A percentile compares a stretch with the other conserved stretches of the same genome.
phyloP scores from a whole-genome alignment of 2,329 filamentous ascomycete species.

The Tolypocladium amazonense region DNA sequence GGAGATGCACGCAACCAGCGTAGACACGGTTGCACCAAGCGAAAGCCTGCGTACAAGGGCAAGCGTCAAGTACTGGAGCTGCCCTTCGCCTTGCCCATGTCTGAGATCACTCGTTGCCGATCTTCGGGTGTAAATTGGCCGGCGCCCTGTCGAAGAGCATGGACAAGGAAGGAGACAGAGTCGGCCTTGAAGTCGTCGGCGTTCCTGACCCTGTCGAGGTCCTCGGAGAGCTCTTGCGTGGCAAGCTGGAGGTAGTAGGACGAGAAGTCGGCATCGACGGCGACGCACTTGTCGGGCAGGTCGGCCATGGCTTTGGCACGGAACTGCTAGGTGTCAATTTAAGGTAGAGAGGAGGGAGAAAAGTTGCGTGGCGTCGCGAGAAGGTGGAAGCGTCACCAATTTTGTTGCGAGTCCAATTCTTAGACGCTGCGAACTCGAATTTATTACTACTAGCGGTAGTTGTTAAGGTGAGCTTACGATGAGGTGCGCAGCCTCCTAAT shows the following conservation, averaged over 20 bases:
- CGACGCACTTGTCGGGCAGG: slow-evolving; percentile 1
- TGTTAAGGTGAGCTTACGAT: too few relatives aligned
- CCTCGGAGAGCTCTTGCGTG: slow-evolving; percentile 62
- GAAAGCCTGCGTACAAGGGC: background rate
- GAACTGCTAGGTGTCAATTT: background rate
- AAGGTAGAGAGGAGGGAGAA: background rate
- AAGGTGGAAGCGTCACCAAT: too few relatives aligned
- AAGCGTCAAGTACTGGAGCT: background rate
- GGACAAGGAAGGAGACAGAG: slow-evolving; percentile 53
- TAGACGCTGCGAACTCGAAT: background rate
- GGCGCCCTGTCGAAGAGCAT: slow-evolving; percentile 58
- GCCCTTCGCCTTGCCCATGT: background rate
- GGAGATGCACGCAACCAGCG: background rate
- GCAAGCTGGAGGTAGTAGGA: slow-evolving; percentile 59
- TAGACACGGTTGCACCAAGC: background rate
- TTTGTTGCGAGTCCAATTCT: background rate
- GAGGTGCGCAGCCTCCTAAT: too few relatives aligned
- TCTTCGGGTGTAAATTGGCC: slow-evolving; percentile 42
- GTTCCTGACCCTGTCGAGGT: slow-evolving; percentile 57
- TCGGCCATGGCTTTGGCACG: background rate
- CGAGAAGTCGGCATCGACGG: slow-evolving; percentile 36
- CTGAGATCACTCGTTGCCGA: slow-evolving; percentile 14
- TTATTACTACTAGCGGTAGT: too few relatives aligned
- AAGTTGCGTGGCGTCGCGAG: too few relatives aligned
- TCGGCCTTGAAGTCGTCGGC: slow-evolving; percentile 62